phyloP scores from a whole-genome alignment of 805 yeast species.

The Yarrowia divulgata region DNA sequence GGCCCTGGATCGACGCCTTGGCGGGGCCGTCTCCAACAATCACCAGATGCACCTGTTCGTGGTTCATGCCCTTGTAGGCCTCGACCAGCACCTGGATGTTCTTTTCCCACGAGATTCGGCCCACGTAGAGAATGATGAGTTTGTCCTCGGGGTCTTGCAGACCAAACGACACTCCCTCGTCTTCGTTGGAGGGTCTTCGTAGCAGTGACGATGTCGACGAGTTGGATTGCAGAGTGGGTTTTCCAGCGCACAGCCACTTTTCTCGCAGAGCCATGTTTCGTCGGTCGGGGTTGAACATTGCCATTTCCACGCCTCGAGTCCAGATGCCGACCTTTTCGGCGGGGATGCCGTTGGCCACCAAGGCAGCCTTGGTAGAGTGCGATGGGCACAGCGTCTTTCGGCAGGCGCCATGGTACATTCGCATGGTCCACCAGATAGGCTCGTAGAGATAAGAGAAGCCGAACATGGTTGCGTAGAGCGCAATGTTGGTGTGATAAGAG shows the following conservation, averaged over 20 bases:
- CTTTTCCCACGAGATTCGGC: conserved; percentile 44
- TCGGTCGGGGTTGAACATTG: conserved; percentile 36
- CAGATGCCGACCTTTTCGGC: conserved; percentile 41
- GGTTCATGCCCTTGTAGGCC: conserved; percentile 41
- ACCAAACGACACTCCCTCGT: conserved; percentile 41
- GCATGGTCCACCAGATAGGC: conserved; percentile 41
- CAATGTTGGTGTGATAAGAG: conserved; percentile 43
- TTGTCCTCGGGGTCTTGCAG: conserved; percentile 24
- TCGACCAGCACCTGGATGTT: conserved; percentile 42
- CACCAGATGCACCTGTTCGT: conserved; percentile 41
- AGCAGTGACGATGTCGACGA: conserved; percentile 28
- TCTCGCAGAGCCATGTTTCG: conserved; percentile 37
- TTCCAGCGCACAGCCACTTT: conserved; percentile 40
- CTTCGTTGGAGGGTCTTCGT: conserved; percentile 39
- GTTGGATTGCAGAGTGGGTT: conserved; percentile 9
- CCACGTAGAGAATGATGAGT: conserved; percentile 42
- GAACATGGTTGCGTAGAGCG: conserved; percentile 41
- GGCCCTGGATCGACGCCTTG: conserved; percentile 37
- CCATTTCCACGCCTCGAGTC: conserved; percentile 43
- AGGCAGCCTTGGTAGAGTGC: conserved; percentile 43
- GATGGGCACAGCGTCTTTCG: conserved; percentile 50
- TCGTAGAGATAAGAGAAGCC: conserved; percentile 42
- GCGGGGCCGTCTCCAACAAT: conserved; percentile 44
- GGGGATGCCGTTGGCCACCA: conserved; percentile 41
- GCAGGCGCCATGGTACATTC: conserved; percentile 47